These are phyloP conservation scores for Acacia acuminata DNA, from an alignment of 306 rosid genomes.

Conservation along the genomic window DNA sequence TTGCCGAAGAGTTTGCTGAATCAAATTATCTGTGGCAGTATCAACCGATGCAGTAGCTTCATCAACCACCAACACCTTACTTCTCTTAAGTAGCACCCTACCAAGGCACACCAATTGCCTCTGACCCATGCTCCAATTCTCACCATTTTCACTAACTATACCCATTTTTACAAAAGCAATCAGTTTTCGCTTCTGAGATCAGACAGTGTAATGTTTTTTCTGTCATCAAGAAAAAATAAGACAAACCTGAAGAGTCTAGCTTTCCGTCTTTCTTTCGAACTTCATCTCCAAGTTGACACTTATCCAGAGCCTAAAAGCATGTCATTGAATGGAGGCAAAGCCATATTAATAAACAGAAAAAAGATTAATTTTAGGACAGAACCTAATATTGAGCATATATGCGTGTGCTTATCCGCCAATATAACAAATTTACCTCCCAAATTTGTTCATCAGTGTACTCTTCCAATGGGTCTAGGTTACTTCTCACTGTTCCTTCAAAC, in stretches of 20 bases:
- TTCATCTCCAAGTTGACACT: constrained; percentile 70
- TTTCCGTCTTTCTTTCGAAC: constrained; percentile 60
- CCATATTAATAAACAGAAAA: background rate
- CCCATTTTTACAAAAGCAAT: background rate
- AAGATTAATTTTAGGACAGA: too few relatives aligned
- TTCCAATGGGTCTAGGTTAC: constrained; percentile 52
- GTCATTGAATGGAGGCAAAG: background rate
- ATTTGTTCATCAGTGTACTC: constrained; percentile 55
- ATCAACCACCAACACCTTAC: constrained; percentile 41
- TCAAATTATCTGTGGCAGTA: constrained; percentile 41
- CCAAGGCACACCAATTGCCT: constrained; percentile 49
- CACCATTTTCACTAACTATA: constrained; percentile 45
- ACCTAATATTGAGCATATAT: background rate
- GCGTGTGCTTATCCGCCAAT: background rate
- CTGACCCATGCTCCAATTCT: constrained; percentile 49
- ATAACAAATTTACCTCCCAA: constrained; percentile 48
- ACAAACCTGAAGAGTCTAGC: constrained; percentile 58
- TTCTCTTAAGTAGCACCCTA: constrained; percentile 39
- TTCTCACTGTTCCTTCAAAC: constrained; percentile 59
- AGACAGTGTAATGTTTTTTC: background rate
- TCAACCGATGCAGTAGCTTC: constrained; percentile 50
- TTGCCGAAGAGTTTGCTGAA: constrained; percentile 31
- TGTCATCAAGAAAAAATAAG: too few relatives aligned
- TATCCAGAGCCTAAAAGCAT: constrained; percentile 55
- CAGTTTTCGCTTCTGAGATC: background rate